Evolutionary conservation across 2,329 filamentous ascomycete species (phyloP).

Genomic region (Hymenoscyphus fraxineus): DNA sequence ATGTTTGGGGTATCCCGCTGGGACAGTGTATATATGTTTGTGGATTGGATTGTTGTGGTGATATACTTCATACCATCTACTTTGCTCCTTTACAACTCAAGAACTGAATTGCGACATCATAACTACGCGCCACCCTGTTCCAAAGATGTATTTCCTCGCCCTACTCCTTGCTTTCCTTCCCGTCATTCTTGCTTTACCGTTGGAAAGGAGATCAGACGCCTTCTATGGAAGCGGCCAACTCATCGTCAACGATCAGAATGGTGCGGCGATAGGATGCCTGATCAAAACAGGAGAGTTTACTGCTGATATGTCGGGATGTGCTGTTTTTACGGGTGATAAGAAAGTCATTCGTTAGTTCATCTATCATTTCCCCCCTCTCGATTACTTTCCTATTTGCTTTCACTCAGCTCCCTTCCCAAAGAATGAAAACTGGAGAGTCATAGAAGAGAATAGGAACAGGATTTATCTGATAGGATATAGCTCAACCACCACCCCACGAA

Average conservation of each 20-base stretch:
- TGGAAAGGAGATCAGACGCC: neutral
- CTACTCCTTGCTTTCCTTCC: neutral
- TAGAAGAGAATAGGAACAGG: neutral
- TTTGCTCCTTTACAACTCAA: too few relatives aligned
- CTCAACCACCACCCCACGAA: neutral
- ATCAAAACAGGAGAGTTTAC: neutral
- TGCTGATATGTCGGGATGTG: neutral
- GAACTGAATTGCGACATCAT: too few relatives aligned
- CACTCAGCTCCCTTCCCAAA: too few relatives aligned
- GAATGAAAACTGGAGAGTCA: too few relatives aligned
- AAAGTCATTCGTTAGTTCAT: neutral
- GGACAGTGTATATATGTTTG: neutral
- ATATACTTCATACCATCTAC: too few relatives aligned
- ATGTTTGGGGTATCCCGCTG: neutral
- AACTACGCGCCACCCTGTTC: neutral
- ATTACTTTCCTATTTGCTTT: too few relatives aligned
- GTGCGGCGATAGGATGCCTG: neutral
- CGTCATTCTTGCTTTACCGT: neutral
- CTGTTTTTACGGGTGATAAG: neutral
- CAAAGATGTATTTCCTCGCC: neutral
- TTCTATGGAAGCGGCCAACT: neutral
- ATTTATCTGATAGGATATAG: too few relatives aligned
- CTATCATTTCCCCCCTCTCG: neutral
- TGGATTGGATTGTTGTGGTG: neutral
- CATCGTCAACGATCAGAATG: neutral